phyloP scores from a whole-genome alignment of 1,139 yeast genomes.

The Candida labiduridarum region DNA sequence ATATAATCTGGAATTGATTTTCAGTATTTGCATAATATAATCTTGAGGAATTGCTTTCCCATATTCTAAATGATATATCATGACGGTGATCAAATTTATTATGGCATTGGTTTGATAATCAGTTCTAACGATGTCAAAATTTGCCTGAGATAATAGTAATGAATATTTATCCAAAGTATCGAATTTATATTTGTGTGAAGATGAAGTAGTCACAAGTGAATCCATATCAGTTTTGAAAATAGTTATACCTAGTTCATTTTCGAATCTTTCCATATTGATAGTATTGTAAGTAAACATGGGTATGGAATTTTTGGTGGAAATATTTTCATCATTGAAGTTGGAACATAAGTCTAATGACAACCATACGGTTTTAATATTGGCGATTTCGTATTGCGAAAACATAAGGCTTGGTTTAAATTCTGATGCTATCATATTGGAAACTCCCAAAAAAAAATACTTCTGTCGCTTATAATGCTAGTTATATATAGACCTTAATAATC shows the following conservation, averaged over 20 bases:
- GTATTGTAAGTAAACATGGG: conserved; percentile 1
- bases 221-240: not conserved
- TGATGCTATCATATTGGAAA: not conserved
- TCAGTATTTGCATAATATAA: conserved; percentile 16
- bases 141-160: conserved; percentile 2
- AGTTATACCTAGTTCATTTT: not conserved
- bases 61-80: conserved; percentile 20
- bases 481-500: not conserved
- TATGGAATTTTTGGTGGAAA: not conserved
- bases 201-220: not conserved
- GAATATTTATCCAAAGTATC: not conserved
- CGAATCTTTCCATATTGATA: not conserved
- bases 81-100: conserved; percentile 21
- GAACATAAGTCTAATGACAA: conserved; percentile 12
- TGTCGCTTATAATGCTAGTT: not conserved
- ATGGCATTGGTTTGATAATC: conserved; percentile 23
- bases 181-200: not conserved
- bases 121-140: conserved; percentile 15
- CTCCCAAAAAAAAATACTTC: not conserved
- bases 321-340: not conserved
- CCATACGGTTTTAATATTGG: conserved; percentile 20
- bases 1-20: conserved; percentile 24
- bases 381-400: conserved; percentile 19
- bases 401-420: conserved; percentile 10
- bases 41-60: conserved; percentile 18